Percentiles rank a stretch among this genome's conserved stretches.
Conservation (phyloP, 306 rosid species). For the Cicer yamashitae region DNA sequence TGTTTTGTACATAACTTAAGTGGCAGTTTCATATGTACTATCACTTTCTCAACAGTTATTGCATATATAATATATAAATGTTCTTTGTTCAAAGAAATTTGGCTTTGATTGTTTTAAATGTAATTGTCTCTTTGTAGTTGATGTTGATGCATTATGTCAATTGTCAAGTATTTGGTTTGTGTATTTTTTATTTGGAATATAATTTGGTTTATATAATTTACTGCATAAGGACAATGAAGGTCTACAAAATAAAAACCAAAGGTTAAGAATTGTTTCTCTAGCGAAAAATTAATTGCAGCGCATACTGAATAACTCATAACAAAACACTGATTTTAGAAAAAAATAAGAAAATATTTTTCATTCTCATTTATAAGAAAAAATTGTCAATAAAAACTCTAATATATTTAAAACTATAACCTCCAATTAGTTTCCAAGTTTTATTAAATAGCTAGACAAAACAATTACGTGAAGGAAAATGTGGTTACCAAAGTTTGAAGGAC, state of each 20-base stretch:
- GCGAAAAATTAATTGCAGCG: too few relatives aligned
- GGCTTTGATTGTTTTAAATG: background rate
- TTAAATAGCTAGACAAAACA: too few relatives aligned
- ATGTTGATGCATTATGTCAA: background rate
- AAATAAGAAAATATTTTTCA: too few relatives aligned
- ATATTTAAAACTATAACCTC: too few relatives aligned
- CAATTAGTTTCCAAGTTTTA: too few relatives aligned
- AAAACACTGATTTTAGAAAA: too few relatives aligned
- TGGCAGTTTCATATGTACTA: slow-evolving; percentile 35
- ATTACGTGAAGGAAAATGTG: too few relatives aligned
- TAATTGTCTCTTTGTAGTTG: background rate
- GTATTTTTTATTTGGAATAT: too few relatives aligned
- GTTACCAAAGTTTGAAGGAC: too few relatives aligned
- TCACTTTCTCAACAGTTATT: slow-evolving; percentile 32
- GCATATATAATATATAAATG: slow-evolving; percentile 1
- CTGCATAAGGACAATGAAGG: background rate
- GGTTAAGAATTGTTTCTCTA: background rate
- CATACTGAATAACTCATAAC: too few relatives aligned
- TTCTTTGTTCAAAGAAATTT: slow-evolving; percentile 22
- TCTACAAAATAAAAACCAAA: background rate
- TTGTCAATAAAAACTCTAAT: too few relatives aligned
- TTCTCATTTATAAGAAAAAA: too few relatives aligned
- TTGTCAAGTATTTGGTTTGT: background rate
- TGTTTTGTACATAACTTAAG: slow-evolving; percentile 45
- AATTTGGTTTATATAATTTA: background rate